Conservation (phyloP, 257 asterid species). For the Capsicum chinense region DNA sequence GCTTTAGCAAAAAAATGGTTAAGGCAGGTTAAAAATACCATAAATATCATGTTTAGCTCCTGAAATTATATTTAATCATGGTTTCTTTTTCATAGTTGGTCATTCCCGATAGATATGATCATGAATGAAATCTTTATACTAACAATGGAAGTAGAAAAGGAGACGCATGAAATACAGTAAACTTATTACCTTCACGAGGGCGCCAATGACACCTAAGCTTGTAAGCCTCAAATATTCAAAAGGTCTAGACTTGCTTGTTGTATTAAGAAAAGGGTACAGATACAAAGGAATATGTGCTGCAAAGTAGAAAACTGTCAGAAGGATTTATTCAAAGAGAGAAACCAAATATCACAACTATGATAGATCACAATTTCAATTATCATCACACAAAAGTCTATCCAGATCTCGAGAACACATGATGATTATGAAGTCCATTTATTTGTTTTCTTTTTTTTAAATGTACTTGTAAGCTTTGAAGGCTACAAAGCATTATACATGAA, state of each 20-base stretch:
- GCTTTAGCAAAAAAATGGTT: not conserved
- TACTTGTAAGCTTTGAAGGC: not conserved
- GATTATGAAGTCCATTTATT: not conserved
- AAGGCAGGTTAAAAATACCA: not conserved
- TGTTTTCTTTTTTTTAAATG: not conserved
- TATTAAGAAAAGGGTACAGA: slow-evolving; percentile 39
- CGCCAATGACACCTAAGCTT: slow-evolving; percentile 49
- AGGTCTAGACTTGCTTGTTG: slow-evolving; percentile 38
- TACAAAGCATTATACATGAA: not conserved
- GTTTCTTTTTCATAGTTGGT: slow-evolving; percentile 1
- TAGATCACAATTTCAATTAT: not conserved
- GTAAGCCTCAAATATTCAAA: slow-evolving; percentile 46
- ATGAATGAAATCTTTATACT: not conserved
- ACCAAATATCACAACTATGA: not conserved
- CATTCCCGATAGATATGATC: slow-evolving; percentile 25
- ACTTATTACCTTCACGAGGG: slow-evolving; percentile 49
- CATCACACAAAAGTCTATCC: not conserved
- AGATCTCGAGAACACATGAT: not conserved
- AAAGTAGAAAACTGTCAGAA: slow-evolving; percentile 17
- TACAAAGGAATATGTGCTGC: slow-evolving; percentile 50
- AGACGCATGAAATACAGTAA: not conserved
- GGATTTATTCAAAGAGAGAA: not conserved
- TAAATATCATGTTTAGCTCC: slow-evolving; percentile 18
- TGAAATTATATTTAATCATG: slow-evolving; percentile 11
- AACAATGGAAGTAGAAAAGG: not conserved